These are phyloP conservation scores for Dillenia turbinata DNA, from an alignment of 164 flowering plant genomes.

Conservation along the genomic window DNA sequence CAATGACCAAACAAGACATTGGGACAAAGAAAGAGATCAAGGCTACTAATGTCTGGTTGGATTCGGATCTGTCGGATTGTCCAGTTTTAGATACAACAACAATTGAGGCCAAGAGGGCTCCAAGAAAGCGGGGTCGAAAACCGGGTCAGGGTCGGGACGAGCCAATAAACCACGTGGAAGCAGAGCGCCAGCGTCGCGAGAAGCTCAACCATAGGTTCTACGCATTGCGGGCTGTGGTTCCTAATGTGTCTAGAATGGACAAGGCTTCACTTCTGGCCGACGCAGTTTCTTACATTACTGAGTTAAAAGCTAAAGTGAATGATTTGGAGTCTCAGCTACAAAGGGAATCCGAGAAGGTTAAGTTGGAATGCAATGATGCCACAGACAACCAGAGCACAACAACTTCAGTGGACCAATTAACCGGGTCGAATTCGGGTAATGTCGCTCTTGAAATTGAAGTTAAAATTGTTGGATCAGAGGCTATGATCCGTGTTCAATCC, in stretches of 20 bases:
- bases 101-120: constrained; percentile 16
- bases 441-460: constrained; percentile 45
- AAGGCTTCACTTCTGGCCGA: constrained; percentile 75
- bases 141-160: constrained; percentile 39
- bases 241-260: constrained; percentile 86
- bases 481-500: constrained; percentile 61
- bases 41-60: constrained; percentile 4
- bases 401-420: constrained; percentile 22
- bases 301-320: constrained; percentile 43
- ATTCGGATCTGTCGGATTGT: constrained; percentile 43
- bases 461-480: constrained; percentile 56
- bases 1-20: neutral
- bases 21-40: constrained; percentile 9
- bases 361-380: constrained; percentile 15
- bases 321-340: constrained; percentile 38
- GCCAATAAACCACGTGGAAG: constrained; percentile 79
- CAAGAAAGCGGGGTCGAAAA: constrained; percentile 67
- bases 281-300: constrained; percentile 69
- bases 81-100: neutral
- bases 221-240: constrained; percentile 80
- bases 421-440: neutral
- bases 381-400: constrained; percentile 26
- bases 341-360: constrained; percentile 23
- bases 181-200: constrained; percentile 86
- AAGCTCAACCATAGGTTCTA: constrained; percentile 83